Conservation (phyloP, 2,329 filamentous ascomycete species). For the Trichoderma citrinoviride region DNA sequence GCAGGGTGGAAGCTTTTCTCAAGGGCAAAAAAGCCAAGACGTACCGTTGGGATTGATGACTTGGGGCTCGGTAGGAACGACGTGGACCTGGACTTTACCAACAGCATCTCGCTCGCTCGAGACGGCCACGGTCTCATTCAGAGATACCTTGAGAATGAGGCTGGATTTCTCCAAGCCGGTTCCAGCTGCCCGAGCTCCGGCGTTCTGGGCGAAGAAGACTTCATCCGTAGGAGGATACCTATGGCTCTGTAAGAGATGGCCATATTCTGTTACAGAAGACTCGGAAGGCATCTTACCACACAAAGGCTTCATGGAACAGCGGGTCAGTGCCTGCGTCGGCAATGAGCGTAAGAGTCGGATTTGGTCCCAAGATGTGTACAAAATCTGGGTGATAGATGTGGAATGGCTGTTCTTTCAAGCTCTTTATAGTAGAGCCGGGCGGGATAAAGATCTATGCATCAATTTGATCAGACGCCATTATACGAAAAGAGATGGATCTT, state of each 20-base stretch:
- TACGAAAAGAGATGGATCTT: not conserved
- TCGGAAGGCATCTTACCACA: constrained; percentile 39
- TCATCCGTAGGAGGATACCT: constrained; percentile 43
- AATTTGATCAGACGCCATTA: not conserved
- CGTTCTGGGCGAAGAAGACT: constrained; percentile 52
- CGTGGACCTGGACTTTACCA: constrained; percentile 41
- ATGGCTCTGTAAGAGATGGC: not conserved
- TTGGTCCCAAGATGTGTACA: constrained; percentile 43
- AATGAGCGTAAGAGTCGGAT: constrained; percentile 48
- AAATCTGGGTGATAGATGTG: constrained; percentile 49
- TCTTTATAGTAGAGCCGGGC: constrained; percentile 41
- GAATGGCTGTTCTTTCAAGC: constrained; percentile 40
- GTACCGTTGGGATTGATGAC: constrained; percentile 52
- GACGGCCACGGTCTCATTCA: constrained; percentile 43
- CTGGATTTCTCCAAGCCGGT: constrained; percentile 48
- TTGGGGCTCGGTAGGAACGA: constrained; percentile 42
- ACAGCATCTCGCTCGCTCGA: constrained; percentile 38
- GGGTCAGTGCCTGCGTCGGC: constrained; percentile 43
- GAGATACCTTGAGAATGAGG: constrained; percentile 47
- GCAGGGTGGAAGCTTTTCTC: rapidly evolving
- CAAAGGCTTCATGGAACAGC: constrained; percentile 51
- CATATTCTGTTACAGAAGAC: not conserved
- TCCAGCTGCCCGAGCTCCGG: constrained; percentile 43
- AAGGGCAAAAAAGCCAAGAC: constrained; percentile 2
- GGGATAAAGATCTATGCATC: constrained; percentile 34